phyloP scores from a whole-genome alignment of 176 grass and related monocot genomes.

The maize (Zea mays) region Zm-B73-REFERENCE-NAM-5.0 NC_050101.1:125417501-125418000 shows the following conservation, averaged over 20 bases:
- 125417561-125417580: neutral
- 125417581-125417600: neutral
- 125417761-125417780: slow-evolving; percentile 39
- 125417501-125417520: neutral
- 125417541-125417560: neutral
- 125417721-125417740: neutral
- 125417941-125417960: neutral
- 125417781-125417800: slow-evolving; percentile 1
- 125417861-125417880: slow-evolving; percentile 22
- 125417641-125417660: neutral
- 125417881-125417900: slow-evolving; percentile 30
- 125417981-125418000: neutral
- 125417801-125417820: slow-evolving; percentile 46
- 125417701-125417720: neutral
- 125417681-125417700: neutral
- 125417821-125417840: slow-evolving; percentile 42
- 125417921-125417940: neutral
- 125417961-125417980: slow-evolving; percentile 19
- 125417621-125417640: neutral
- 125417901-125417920: slow-evolving; percentile 30
- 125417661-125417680: neutral
- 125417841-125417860: slow-evolving; percentile 13
- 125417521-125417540: neutral
- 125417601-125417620: neutral
- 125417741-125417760: slow-evolving; percentile 7